These are phyloP conservation scores for Eimeria necatrix DNA, from an alignment of 169 alveolate species.

Conservation along the genomic window DNA sequence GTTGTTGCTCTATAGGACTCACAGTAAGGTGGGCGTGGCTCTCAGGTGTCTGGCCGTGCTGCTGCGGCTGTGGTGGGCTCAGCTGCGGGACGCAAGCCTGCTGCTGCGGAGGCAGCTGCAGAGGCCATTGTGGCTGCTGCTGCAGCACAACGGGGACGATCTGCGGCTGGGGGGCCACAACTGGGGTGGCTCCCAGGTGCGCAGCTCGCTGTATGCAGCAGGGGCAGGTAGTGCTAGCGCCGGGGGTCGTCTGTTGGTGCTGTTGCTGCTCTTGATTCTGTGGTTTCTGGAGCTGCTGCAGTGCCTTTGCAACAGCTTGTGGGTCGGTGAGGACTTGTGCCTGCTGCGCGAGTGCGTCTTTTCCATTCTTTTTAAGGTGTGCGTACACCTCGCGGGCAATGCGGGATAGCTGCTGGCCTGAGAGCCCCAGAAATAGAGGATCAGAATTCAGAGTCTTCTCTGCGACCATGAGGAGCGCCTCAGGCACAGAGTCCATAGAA, in stretches of 20 bases:
- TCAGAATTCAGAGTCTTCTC: slow-evolving; percentile 1
- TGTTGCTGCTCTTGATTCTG: background rate
- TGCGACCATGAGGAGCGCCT: slow-evolving; percentile 25
- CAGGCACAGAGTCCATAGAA: slow-evolving; percentile 1
- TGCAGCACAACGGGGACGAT: slow-evolving; percentile 22
- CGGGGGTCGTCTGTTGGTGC: background rate
- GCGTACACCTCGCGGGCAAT: slow-evolving; percentile 59
- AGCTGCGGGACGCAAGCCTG: background rate
- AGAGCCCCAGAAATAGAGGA: slow-evolving; percentile 12
- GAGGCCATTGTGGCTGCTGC: slow-evolving; percentile 16
- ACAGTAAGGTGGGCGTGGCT: background rate
- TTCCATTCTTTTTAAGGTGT: slow-evolving; percentile 30
- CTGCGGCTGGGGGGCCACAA: slow-evolving; percentile 43
- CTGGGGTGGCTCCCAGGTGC: background rate
- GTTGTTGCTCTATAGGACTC: background rate
- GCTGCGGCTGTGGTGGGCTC: background rate
- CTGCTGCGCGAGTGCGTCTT: slow-evolving; percentile 27
- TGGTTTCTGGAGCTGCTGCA: slow-evolving; percentile 23
- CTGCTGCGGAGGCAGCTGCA: slow-evolving; percentile 51
- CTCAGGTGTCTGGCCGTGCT: slow-evolving; percentile 13
- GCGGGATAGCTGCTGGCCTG: slow-evolving; percentile 42
- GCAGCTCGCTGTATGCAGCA: slow-evolving; percentile 42
- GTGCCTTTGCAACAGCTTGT: background rate
- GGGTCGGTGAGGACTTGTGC: slow-evolving; percentile 29
- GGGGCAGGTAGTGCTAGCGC: background rate